Evolutionary conservation across 495 filamentous ascomycete species (phyloP), one percentile per base, ranked within the genome.

Genomic region (Neurospora hispaniola): DNA sequence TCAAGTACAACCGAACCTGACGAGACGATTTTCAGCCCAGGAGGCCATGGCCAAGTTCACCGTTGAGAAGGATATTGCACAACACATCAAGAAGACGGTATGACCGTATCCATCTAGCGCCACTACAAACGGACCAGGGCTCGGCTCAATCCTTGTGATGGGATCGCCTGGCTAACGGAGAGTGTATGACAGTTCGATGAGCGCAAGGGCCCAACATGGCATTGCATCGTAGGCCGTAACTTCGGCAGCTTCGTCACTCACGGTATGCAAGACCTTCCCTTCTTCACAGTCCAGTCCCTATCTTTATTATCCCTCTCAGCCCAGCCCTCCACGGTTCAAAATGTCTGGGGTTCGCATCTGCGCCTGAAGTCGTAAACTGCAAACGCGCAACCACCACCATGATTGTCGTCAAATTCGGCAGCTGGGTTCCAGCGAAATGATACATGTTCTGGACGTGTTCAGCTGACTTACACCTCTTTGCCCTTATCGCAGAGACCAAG

Each of bases 231-330:
- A 12, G 96, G 96, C 48, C 88, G 96, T 72, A 98, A 99, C 86
- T 99, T 98, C 81, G 96, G 96, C 77, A 98, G 95, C 84, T 99
- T 97, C 76, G 96, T 99, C 59, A 99, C 96, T 38, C 96, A 99
- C 79, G 96, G 94, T 97, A 88, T 73, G 87, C 42, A 35, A 12
- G 54, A 6, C 39, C 68, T 43, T 44, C 46, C 41, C 12, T 35
- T 39, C 1, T 42, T 31, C 10, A 35, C 42, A 59, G 48, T 59
- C 48, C 48, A 59, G 11, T 14, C 11, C 20, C 1, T 27, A 20
- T 59, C 48, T 59, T 59, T 11, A 59, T 44, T 31, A 18, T 69
- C 41, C 71, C 41, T 46, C 42, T 69, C 10, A 20, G n/a, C 46
- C 23, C 40, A 16, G 40, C 71, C 20, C 11, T 20, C 43, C 38